These are phyloP conservation scores for Schizophyllum amplum DNA, from an alignment of 1,284 basidiomycete genomes.

Conservation along the genomic window DNA sequence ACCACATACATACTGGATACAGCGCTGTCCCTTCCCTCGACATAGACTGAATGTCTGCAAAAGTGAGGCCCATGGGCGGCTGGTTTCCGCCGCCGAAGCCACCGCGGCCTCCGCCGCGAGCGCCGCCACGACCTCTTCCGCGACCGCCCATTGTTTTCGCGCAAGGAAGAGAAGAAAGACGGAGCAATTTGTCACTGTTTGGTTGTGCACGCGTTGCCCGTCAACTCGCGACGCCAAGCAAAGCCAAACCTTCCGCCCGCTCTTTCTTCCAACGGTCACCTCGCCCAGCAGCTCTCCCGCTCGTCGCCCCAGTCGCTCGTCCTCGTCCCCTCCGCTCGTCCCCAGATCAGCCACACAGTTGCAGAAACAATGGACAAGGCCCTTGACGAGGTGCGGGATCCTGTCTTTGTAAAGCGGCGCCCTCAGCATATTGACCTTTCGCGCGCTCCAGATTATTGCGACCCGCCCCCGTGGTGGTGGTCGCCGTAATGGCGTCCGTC, in stretches of 20 bases:
- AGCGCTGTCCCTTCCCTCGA: constrained; percentile 65
- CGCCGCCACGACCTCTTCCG: constrained; percentile 42
- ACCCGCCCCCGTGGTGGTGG: constrained; percentile 46
- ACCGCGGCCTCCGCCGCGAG: constrained; percentile 44
- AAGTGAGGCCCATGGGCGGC: constrained; percentile 72
- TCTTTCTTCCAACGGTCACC: background rate
- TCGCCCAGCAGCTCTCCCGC: constrained; percentile 1
- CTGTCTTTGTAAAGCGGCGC: constrained; percentile 13
- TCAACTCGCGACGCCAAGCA: constrained; percentile 9
- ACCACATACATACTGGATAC: constrained; percentile 58
- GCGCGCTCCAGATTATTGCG: constrained; percentile 60
- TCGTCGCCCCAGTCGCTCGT: constrained; percentile 15
- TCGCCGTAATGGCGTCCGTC: constrained; percentile 33
- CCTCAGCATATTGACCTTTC: constrained; percentile 16
- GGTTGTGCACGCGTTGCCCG: constrained; percentile 1
- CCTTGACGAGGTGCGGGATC: constrained; percentile 73
- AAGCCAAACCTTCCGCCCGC: background rate
- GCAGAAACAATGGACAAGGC: constrained; percentile 66
- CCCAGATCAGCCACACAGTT: constrained; percentile 12
- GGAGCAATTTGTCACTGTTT: background rate
- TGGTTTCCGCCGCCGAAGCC: constrained; percentile 42
- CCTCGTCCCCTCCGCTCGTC: constrained; percentile 17
- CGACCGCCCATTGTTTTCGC: constrained; percentile 49
- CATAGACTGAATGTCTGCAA: constrained; percentile 67
- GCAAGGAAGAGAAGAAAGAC: background rate